A percentile compares a stretch with the other conserved stretches of the same genome.
These are phyloP conservation scores for Xylaria sp. DNA, from an alignment of 2,329 filamentous ascomycete genomes.

Conservation along the genomic window DNA sequence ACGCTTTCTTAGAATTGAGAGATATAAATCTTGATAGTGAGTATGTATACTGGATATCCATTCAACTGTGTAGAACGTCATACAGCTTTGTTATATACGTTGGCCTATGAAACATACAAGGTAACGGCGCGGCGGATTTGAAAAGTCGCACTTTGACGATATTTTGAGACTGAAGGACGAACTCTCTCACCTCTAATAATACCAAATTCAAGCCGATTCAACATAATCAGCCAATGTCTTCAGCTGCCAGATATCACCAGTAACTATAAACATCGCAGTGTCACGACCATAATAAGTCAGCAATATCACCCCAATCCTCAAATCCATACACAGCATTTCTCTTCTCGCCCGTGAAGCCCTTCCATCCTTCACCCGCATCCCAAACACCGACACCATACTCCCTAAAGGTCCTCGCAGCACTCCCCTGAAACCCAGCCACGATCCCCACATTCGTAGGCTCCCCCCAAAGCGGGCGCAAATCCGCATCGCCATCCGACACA, in stretches of 20 bases:
- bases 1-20: neutral
- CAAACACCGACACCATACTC: slow-evolving; percentile 25
- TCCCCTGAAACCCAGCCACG: slow-evolving; percentile 26
- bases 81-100: too few relatives aligned
- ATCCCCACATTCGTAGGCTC: slow-evolving; percentile 32
- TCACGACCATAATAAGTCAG: slow-evolving; percentile 27
- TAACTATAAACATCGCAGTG: neutral
- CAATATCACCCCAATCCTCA: slow-evolving; percentile 29
- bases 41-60: neutral
- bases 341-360: slow-evolving; percentile 29
- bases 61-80: too few relatives aligned
- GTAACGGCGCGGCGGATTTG: too few relatives aligned
- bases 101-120: too few relatives aligned
- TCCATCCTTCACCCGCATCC: slow-evolving; percentile 26
- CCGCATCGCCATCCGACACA: slow-evolving; percentile 23
- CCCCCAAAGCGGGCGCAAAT: slow-evolving; percentile 31
- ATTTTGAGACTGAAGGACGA: too few relatives aligned
- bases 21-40: neutral
- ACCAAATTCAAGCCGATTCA: too few relatives aligned
- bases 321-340: slow-evolving; percentile 30
- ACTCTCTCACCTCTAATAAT: too few relatives aligned
- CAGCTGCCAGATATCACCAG: neutral
- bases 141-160: too few relatives aligned
- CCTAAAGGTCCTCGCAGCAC: slow-evolving; percentile 22
- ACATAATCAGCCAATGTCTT: neutral